Conservation (phyloP, 257 asterid species). For the Hygrophila difformis region DNA sequence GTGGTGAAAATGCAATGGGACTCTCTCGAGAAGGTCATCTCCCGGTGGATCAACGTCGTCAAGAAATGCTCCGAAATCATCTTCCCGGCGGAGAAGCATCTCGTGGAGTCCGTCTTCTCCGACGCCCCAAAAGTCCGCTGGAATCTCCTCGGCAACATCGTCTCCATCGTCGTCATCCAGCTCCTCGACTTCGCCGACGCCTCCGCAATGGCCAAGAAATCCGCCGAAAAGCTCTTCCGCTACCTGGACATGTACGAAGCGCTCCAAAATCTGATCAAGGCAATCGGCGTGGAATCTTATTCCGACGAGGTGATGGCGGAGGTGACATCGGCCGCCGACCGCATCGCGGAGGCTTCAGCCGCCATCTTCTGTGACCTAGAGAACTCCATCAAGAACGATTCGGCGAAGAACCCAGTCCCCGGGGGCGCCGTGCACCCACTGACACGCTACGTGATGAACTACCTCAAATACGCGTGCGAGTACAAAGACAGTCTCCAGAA, state of each 20-base stretch:
- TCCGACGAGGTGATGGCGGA: constrained; percentile 17
- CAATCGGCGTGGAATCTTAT: constrained; percentile 26
- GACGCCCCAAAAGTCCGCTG: constrained; percentile 26
- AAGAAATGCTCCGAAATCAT: constrained; percentile 32
- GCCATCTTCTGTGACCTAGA: constrained; percentile 62
- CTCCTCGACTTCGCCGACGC: constrained; percentile 82
- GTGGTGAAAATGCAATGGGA: constrained; percentile 63
- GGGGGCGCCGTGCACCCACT: constrained; percentile 96
- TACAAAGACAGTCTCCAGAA: constrained; percentile 50
- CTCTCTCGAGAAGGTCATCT: constrained; percentile 50
- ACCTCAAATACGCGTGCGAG: constrained; percentile 59
- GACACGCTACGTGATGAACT: constrained; percentile 81
- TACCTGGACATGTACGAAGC: constrained; percentile 69
- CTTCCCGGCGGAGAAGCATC: constrained; percentile 53
- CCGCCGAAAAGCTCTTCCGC: constrained; percentile 77
- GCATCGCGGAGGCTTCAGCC: constrained; percentile 30
- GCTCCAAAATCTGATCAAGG: constrained; percentile 34
- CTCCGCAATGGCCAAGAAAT: constrained; percentile 51
- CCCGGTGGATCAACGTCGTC: constrained; percentile 55
- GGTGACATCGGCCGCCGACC: constrained; percentile 2
- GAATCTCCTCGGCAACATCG: constrained; percentile 36
- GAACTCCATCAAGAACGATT: constrained; percentile 53
- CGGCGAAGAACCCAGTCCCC: constrained; percentile 48
- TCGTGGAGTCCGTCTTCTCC: constrained; percentile 44
- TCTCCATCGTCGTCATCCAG: constrained; percentile 52